Percentiles rank a stretch among this genome's conserved stretches.
These are phyloP conservation scores for Aquilaria agallochum DNA, from an alignment of 441 rosid species.

Conservation along the genomic window DNA sequence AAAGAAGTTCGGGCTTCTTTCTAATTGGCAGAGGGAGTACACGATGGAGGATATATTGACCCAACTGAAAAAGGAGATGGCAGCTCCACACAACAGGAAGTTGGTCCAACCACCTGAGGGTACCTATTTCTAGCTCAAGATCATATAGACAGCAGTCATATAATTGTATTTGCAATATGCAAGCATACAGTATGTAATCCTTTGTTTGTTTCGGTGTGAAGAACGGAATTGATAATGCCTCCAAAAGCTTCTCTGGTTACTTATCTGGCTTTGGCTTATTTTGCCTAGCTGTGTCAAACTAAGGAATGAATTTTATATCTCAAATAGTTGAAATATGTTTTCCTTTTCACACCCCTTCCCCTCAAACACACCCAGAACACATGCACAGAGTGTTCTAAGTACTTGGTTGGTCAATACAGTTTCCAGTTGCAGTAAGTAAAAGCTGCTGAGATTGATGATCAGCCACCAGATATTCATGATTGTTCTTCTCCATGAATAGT, in stretches of 20 bases:
- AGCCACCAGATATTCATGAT: too few species aligned
- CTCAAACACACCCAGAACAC: too few species aligned
- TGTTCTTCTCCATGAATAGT: too few species aligned
- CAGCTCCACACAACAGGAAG: conserved; percentile 91
- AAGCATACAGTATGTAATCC: conserved; percentile 43
- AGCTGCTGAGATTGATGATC: too few species aligned
- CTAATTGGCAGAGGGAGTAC: conserved; percentile 95
- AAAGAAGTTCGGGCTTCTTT: conserved; percentile 80
- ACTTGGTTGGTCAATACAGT: too few species aligned
- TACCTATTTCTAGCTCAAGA: conserved; percentile 70
- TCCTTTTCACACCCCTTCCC: too few species aligned
- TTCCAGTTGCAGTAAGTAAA: too few species aligned
- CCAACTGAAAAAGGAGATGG: conserved; percentile 98
- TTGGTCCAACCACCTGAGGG: conserved; percentile 99
- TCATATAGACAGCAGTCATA: conserved; percentile 22
- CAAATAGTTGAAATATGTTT: too few species aligned
- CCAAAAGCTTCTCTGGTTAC: conserved; percentile 27
- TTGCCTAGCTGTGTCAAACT: conserved; percentile 22
- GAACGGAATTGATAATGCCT: conserved; percentile 40
- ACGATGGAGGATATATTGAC: conserved; percentile 95
- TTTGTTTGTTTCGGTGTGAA: conserved; percentile 38
- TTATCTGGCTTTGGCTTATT: conserved; percentile 29
- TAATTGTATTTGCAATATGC: conserved; percentile 31
- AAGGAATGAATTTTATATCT: too few species aligned
- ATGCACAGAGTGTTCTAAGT: too few species aligned